phyloP scores from a whole-genome alignment of 768 basidiomycete species.

The Suillus plorans region DNA sequence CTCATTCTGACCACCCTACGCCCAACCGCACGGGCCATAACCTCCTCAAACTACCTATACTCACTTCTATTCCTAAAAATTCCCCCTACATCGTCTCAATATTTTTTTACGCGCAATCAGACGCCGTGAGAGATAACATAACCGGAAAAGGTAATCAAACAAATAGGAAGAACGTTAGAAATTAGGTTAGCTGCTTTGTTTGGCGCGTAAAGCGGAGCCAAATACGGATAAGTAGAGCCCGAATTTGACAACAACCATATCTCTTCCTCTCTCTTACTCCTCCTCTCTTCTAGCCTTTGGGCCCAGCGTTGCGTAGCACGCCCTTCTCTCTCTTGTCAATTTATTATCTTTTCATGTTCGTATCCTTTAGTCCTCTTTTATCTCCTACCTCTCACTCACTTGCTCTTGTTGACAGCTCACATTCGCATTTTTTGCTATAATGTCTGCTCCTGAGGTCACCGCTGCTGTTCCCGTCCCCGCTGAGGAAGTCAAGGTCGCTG shows the following conservation, averaged over 20 bases:
- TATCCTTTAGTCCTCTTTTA: conserved; percentile 15
- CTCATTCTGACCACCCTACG: conserved; percentile 5
- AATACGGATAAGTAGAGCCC: conserved; percentile 40
- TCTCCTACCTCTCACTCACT: not conserved
- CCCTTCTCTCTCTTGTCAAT: conserved; percentile 59
- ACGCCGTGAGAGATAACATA: conserved; percentile 11
- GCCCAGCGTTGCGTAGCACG: conserved; percentile 56
- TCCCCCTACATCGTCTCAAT: not conserved
- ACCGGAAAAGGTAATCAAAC: conserved; percentile 8
- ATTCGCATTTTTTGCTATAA: conserved; percentile 64
- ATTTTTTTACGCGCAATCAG: not conserved
- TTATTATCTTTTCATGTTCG: conserved; percentile 52
- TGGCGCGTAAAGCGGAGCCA: conserved; percentile 40
- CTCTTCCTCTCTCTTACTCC: conserved; percentile 57
- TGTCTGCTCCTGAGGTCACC: conserved; percentile 74
- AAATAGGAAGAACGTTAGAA: conserved; percentile 16
- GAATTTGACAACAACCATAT: conserved; percentile 35
- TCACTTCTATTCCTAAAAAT: not conserved
- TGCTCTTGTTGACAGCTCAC: conserved; percentile 42
- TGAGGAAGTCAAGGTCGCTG: conserved; percentile 55
- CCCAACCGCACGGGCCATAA: conserved; percentile 32
- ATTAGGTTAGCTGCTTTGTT: conserved; percentile 38
- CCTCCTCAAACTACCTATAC: not conserved
- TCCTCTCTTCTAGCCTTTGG: conserved; percentile 55
- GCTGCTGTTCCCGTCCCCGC: conserved; percentile 38